Percentiles rank a stretch among this genome's conserved stretches.
Conservation (phyloP, 2,329 filamentous ascomycete species). For the Helotiales sp. region DNA sequence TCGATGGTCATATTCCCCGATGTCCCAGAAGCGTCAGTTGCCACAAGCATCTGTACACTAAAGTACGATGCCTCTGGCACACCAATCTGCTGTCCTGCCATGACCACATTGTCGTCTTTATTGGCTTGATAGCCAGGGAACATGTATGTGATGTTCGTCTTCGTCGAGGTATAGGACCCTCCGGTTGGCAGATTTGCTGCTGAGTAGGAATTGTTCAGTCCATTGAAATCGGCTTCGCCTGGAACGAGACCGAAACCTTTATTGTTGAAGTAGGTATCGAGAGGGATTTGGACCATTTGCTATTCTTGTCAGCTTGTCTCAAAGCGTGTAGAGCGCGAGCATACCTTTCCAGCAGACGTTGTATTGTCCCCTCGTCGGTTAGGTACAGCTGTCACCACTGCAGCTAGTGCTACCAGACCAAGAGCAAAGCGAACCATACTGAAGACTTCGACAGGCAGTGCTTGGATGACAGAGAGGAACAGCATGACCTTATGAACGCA, state of each 20-base stretch:
- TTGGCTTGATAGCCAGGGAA: slow-evolving; percentile 44
- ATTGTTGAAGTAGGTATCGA: slow-evolving; percentile 45
- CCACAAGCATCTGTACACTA: slow-evolving; percentile 44
- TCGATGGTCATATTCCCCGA: slow-evolving; percentile 43
- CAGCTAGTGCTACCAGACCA: slow-evolving; percentile 3
- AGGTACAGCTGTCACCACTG: slow-evolving; percentile 13
- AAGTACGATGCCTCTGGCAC: slow-evolving; percentile 40
- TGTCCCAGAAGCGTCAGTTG: slow-evolving; percentile 41
- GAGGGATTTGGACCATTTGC: slow-evolving; percentile 26
- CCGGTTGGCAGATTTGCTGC: slow-evolving; percentile 32
- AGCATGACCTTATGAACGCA: neutral
- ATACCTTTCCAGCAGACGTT: slow-evolving; percentile 9
- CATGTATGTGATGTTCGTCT: slow-evolving; percentile 43
- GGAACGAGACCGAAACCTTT: slow-evolving; percentile 46
- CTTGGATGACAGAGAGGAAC: neutral
- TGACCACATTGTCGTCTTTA: slow-evolving; percentile 44
- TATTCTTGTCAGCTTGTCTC: neutral
- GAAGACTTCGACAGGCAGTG: neutral
- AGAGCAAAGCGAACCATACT: slow-evolving; percentile 3
- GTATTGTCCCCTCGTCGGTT: slow-evolving; percentile 8
- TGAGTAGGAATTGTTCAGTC: slow-evolving; percentile 43
- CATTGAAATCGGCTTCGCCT: slow-evolving; percentile 47
- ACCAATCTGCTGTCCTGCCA: slow-evolving; percentile 40
- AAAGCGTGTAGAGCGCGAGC: neutral
- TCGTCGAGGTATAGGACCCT: slow-evolving; percentile 39